These are phyloP conservation scores for Cucumis cinereus DNA, from an alignment of 306 rosid genomes.

Conservation along the genomic window DNA sequence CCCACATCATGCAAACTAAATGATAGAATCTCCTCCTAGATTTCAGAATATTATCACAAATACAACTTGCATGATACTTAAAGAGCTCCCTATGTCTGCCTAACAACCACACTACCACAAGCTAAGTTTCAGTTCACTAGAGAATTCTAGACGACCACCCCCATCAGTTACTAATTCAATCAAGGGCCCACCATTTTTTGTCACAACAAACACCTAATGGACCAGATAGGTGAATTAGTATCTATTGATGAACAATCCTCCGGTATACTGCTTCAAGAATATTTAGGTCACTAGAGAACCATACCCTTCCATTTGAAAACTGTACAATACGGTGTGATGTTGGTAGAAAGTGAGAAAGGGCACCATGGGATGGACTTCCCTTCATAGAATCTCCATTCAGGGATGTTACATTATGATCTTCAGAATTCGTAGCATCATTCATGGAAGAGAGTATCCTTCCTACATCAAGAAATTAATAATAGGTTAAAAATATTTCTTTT, in stretches of 20 bases:
- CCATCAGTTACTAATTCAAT: not conserved
- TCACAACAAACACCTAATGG: not conserved
- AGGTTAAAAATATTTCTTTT: not conserved
- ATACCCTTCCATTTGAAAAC: slow-evolving; percentile 94
- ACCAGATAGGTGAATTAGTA: not conserved
- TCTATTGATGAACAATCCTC: not conserved
- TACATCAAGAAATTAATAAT: slow-evolving; percentile 18
- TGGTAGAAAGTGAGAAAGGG: slow-evolving; percentile 77
- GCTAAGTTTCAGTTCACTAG: not conserved
- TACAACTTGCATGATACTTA: not conserved
- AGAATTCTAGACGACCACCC: not conserved
- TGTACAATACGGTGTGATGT: slow-evolving; percentile 92
- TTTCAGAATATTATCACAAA: not conserved
- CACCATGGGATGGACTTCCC: slow-evolving; percentile 30
- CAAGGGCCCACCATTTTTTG: not conserved
- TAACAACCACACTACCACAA: not conserved
- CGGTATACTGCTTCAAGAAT: not conserved
- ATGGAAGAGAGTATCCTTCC: slow-evolving; percentile 79
- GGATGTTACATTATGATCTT: slow-evolving; percentile 28
- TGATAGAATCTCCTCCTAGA: not conserved
- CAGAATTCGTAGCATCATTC: slow-evolving; percentile 18
- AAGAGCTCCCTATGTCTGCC: not conserved
- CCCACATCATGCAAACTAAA: not conserved
- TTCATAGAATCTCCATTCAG: slow-evolving; percentile 28
- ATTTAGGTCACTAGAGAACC: not conserved